Conservation (phyloP, 1,284 basidiomycete genomes). For the Fistulinella cinereoalba region DNA sequence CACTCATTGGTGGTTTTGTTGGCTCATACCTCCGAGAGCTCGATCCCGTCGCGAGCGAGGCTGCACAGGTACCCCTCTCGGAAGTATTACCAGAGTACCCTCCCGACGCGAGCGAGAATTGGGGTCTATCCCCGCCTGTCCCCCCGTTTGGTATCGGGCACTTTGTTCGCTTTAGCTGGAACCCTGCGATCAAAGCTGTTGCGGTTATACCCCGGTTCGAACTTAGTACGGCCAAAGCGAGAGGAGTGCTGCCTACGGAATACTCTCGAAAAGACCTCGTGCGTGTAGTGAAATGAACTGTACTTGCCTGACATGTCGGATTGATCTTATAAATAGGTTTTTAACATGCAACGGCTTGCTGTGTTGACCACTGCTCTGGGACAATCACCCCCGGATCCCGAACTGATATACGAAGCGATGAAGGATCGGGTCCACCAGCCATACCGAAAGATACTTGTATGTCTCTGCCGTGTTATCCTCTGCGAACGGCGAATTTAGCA, state of each 20-base stretch:
- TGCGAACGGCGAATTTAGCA: neutral
- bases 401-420: constrained; percentile 98
- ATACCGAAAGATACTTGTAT: constrained; percentile 83
- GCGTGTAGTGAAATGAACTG: constrained; percentile 33
- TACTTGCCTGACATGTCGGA: neutral
- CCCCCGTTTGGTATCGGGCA: constrained; percentile 94
- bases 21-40: constrained; percentile 94
- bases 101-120: constrained; percentile 84
- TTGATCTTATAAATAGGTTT: constrained; percentile 62
- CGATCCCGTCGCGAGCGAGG: constrained; percentile 70
- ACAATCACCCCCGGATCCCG: constrained; percentile 87
- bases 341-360: constrained; percentile 95
- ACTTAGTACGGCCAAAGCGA: constrained; percentile 92
- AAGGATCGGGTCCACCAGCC: constrained; percentile 98
- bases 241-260: constrained; percentile 78
- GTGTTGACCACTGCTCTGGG: constrained; percentile 96
- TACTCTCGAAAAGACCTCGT: constrained; percentile 94
- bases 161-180: constrained; percentile 91
- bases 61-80: constrained; percentile 88
- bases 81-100: constrained; percentile 98
- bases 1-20: constrained; percentile 97
- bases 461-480: constrained; percentile 25
- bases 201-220: constrained; percentile 97
- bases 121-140: constrained; percentile 86
- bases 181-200: constrained; percentile 83